These are phyloP conservation scores for Penicillium nordicum DNA, from an alignment of 2,329 filamentous ascomycete genomes.

Conservation along the genomic window DNA sequence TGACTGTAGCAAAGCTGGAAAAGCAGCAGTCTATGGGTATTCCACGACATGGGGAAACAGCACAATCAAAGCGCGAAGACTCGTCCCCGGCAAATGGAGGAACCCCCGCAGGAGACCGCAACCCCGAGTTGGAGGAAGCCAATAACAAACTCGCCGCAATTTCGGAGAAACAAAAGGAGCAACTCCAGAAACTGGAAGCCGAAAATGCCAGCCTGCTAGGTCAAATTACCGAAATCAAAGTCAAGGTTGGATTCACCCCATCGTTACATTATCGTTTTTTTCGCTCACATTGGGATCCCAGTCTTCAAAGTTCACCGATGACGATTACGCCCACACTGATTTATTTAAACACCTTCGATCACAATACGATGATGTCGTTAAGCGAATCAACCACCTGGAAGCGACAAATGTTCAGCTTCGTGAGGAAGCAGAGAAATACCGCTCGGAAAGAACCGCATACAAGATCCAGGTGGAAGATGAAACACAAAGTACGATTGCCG, in stretches of 20 bases:
- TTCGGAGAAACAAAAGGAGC: conserved; percentile 80
- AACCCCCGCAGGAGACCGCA: conserved; percentile 51
- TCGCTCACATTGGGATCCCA: conserved; percentile 27
- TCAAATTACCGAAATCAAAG: conserved; percentile 71
- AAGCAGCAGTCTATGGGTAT: conserved; percentile 76
- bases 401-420: conserved; percentile 79
- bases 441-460: conserved; percentile 79
- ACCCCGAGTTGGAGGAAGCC: conserved; percentile 69
- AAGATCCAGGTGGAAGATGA: conserved; percentile 79
- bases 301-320: conserved; percentile 74
- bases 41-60: conserved; percentile 46
- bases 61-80: conserved; percentile 50
- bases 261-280: neutral
- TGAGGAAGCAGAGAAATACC: conserved; percentile 79
- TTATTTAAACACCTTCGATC: conserved; percentile 88
- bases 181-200: conserved; percentile 72
- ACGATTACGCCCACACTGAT: conserved; percentile 89
- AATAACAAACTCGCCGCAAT: conserved; percentile 74
- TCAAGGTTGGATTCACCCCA: conserved; percentile 43
- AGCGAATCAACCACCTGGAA: conserved; percentile 86
- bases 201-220: conserved; percentile 73
- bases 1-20: conserved; percentile 87
- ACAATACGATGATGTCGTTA: conserved; percentile 89
- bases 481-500: conserved; percentile 65
- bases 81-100: conserved; percentile 55